Evolutionary conservation across 164 flowering plant species (phyloP).

Genomic region (Magnolia sinica): DNA sequence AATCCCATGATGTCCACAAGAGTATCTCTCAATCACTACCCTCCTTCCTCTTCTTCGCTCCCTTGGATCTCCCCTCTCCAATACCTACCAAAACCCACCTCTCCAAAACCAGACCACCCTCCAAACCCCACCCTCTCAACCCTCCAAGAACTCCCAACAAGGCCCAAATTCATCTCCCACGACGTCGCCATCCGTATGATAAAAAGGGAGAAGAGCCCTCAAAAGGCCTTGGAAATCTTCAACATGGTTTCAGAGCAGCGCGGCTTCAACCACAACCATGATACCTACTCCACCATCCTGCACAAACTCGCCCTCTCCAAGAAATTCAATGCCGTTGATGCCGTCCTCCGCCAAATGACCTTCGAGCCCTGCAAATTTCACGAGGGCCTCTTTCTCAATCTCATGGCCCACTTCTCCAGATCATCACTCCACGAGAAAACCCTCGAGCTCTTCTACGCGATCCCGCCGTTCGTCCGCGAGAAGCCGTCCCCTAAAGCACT

Average conservation of each 20-base stretch:
- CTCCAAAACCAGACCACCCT: slow-evolving; percentile 44
- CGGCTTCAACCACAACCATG: slow-evolving; percentile 78
- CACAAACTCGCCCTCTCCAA: slow-evolving; percentile 63
- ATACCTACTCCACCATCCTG: slow-evolving; percentile 64
- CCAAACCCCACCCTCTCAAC: slow-evolving; percentile 27
- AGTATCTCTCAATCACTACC: neutral
- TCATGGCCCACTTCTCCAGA: slow-evolving; percentile 74
- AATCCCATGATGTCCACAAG: neutral
- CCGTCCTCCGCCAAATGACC: slow-evolving; percentile 68
- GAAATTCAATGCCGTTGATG: slow-evolving; percentile 71
- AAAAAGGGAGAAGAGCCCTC: slow-evolving; percentile 65
- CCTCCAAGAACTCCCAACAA: slow-evolving; percentile 22
- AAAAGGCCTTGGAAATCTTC: slow-evolving; percentile 70
- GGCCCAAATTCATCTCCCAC: slow-evolving; percentile 60
- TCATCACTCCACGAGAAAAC: slow-evolving; percentile 51
- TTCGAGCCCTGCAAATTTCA: slow-evolving; percentile 83
- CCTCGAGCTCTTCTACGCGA: slow-evolving; percentile 59
- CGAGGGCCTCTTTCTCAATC: slow-evolving; percentile 70
- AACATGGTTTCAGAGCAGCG: slow-evolving; percentile 61
- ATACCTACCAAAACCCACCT: slow-evolving; percentile 20
- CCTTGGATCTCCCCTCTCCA: slow-evolving; percentile 77
- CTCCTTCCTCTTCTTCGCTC: slow-evolving; percentile 32
- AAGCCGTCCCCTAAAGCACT: slow-evolving; percentile 80
- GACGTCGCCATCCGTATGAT: slow-evolving; percentile 55
- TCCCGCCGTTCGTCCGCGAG: slow-evolving; percentile 54